Base-by-base conservation (phyloP, 257 asterid species). In the Solanum lycopersicoides region DNA sequence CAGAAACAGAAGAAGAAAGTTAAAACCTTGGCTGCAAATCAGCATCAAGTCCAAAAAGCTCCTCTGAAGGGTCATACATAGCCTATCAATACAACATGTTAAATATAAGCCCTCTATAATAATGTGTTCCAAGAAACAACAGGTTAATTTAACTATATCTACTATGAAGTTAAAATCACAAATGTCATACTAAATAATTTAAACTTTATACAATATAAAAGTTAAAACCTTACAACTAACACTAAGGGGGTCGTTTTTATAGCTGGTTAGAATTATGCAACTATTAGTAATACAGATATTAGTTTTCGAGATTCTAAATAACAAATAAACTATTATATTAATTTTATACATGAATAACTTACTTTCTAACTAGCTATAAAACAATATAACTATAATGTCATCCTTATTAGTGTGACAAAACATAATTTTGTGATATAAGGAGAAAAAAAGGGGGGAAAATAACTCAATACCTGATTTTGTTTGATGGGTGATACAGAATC, bases 11-110 rank as follows among this genome's bases (percentile, higher is more conserved):
- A 63, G 30, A 42, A 80, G n/a, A 69, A 50, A 60, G 90, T 44
- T 45, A 79, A 88, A 84, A 95, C 99, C 98, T 95, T 82, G 97
- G 95, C 41, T 95, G 95, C 76, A 91, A 87, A 87, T 95, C 98
- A 63, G 45, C 95, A 76, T 92, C 87, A 86, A 95, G 94, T 87
- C 95, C 98, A 90, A 93, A 93, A 34, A 96, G 91, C 88, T 95
- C 99, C 88, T 95, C 99, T 4, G 98, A 94, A 85, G 98, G 96
- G 85, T 95, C 98, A 92, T 92, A 93, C 12, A 95, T 92, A 91
- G 93, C 86, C 98, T 95, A 92, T 90, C 89, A 87, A 71, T 30
- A 69, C 14, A 71, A 69, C 39, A 73, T 12, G 83, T 82, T 71
- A 89, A 85, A 90, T 68, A 25, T 42, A 69, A 37, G 86, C 47